Base-by-base conservation (phyloP, 148 eudicot species). In the Amaranthus hypochondriacus region DNA sequence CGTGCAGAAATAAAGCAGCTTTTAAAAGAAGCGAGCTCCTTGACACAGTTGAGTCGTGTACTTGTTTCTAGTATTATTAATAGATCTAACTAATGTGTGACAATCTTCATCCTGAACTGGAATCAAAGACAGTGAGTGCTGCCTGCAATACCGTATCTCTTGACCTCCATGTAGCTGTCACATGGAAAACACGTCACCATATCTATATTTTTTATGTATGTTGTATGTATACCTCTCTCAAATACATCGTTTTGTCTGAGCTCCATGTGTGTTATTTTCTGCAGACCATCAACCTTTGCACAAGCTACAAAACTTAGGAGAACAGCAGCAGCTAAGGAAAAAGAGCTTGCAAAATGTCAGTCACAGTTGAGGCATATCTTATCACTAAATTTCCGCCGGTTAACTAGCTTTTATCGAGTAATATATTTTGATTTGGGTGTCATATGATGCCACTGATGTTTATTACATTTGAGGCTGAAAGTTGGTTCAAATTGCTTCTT, bases 211-310 rank as follows among this genome's bases (percentile, higher is more conserved):
- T 21, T 62, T 69, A 9, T 46, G 48, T 28, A 28, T 66, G 43
- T 21, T 48, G 9, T 67, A 28, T 28, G 39, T 28, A 28, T 28
- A 58, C 13, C 21, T 67, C 7, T 8, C 13, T 67, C 57, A 72
- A 39, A 8, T 39, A 58, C 58, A 75, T 55, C 7, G 0, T 73
- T 7, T 62, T 13, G 5, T 9, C 67, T 46, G 62, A 46, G 12
- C 47, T 59, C 14, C 18, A 4, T 18, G 14, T 77, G 21, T 46
- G 15, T 68, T 71, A 77, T 78, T 84, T 70, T 76, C 56, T 76
- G 51, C 86, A 92, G 98, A 80, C 98, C 97, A 78, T 89, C 98
- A 71, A 95, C 98, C 67, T 95, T 95, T 86, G 98, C 97, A 14
- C 96, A 95, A 84, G 97, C 97, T 62, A 96, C 98, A 68, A 95